Conservation (phyloP, 2,329 filamentous ascomycete species). For the Claviceps africana region DNA sequence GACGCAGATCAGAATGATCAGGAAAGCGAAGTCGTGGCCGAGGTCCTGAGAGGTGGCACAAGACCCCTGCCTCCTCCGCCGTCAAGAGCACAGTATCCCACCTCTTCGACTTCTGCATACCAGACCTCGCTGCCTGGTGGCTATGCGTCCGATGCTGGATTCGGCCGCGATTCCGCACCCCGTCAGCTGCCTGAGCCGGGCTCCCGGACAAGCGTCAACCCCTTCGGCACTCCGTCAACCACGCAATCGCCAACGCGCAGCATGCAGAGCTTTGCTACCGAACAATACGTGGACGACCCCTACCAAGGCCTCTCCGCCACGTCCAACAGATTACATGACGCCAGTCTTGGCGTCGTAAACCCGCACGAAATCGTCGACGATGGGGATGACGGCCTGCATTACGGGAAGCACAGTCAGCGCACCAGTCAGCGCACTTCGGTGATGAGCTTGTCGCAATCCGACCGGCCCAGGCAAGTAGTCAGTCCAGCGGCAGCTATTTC, state of each 20-base stretch:
- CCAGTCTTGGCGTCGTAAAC: conserved; percentile 48
- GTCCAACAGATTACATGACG: conserved; percentile 24
- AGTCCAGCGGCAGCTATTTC: conserved; percentile 26
- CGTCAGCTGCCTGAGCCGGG: conserved; percentile 20
- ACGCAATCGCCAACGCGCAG: conserved; percentile 35
- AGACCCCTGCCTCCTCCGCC: conserved; percentile 24
- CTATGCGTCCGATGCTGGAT: conserved; percentile 7
- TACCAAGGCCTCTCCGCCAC: conserved; percentile 36
- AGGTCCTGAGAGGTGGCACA: conserved; percentile 36
- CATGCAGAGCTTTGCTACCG: conserved; percentile 27
- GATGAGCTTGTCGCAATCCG: conserved; percentile 38
- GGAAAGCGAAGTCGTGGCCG: conserved; percentile 50
- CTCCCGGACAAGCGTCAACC: conserved; percentile 29
- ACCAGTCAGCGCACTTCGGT: no score
- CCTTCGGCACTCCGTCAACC: conserved; percentile 20
- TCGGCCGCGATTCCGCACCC: neutral
- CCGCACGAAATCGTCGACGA: conserved; percentile 75
- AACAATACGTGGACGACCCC: conserved; percentile 47
- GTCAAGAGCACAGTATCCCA: conserved; percentile 17
- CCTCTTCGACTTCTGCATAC: conserved; percentile 9
- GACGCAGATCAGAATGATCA: conserved; percentile 51
- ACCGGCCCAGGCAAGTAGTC: conserved; percentile 14
- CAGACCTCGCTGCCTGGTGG: conserved; percentile 9
- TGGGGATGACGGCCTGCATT: conserved; percentile 68
- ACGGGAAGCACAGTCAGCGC: conserved; percentile 28